These are phyloP conservation scores for Cyphellophora attinorum DNA, from an alignment of 2,329 filamentous ascomycete genomes.

Conservation along the genomic window DNA sequence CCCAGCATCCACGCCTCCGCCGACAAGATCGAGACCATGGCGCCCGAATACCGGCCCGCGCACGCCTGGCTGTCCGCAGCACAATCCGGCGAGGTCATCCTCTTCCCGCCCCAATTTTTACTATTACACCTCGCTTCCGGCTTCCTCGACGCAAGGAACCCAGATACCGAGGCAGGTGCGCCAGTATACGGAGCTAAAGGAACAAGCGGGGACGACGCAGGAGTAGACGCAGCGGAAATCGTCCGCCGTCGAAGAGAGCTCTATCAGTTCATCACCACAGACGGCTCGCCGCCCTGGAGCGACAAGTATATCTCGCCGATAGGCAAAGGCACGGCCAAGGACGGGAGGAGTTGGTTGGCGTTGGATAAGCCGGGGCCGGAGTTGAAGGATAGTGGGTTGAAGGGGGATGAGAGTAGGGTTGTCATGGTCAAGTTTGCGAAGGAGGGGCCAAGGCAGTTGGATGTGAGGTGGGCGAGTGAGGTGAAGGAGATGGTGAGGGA, in stretches of 20 bases:
- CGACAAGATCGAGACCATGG: constrained; percentile 60
- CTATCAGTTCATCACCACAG: constrained; percentile 8
- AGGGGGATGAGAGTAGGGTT: constrained; percentile 45
- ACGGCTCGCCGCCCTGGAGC: constrained; percentile 31
- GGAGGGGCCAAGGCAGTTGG: constrained; percentile 47
- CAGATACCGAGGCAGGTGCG: not conserved
- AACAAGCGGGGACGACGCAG: not conserved
- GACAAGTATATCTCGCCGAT: constrained; percentile 38
- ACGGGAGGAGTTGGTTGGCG: constrained; percentile 42
- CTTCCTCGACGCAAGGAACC: constrained; percentile 34
- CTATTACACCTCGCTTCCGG: constrained; percentile 43
- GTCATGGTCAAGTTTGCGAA: constrained; percentile 48
- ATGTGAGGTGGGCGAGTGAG: constrained; percentile 34
- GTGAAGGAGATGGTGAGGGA: not conserved
- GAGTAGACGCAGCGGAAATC: constrained; percentile 14
- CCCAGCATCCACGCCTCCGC: constrained; percentile 54
- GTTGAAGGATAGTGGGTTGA: constrained; percentile 37
- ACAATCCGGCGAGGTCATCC: constrained; percentile 56
- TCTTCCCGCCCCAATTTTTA: constrained; percentile 82
- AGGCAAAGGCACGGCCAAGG: constrained; percentile 27
- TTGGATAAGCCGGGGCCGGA: constrained; percentile 48
- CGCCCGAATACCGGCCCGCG: constrained; percentile 66
- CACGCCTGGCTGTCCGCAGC: constrained; percentile 60
- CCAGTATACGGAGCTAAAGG: not conserved
- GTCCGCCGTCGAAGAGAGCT: not conserved